Base-by-base conservation (phyloP, 1,284 basidiomycete genomes). In the Ustilago cynodontis region DNA sequence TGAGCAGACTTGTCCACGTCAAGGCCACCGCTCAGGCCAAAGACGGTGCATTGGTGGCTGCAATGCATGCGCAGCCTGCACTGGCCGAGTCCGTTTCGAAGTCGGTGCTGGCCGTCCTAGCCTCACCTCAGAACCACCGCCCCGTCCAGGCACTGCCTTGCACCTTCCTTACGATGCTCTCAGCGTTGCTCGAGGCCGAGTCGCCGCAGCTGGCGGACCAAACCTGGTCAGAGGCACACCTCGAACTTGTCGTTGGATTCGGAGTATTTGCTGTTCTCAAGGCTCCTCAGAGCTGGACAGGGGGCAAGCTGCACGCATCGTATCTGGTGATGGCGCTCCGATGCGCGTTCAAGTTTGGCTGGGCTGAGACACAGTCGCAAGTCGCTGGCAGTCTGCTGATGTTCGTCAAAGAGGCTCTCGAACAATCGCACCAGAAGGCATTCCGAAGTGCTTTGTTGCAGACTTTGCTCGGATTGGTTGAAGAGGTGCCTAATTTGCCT, bases 41-140 rank as follows among this genome's bases (percentile, higher is more conserved):
- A 39, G 70, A 72, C 43, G 70, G 60, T 18, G 70, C 70, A 26
- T 28, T 72, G 33, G 70, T 67, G 22, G 70, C 61, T 26, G 70
- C 70, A 2, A 56, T 72, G n/a, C 57, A 67, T 8, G 57, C 57
- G 3, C 53, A 60, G 18, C 57, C 70, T 1, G 39, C 31, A 20
- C 60, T 66, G 4, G 64, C 70, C 1, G 4, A n/a, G 18, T 59
- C 64, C 20, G 56, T 64, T 3, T 49, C 57, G 14, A 22, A 35
- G 11, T 50, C 56, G 9, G 10, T 67, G 3, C 45, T 52, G 20
- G 50, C 49, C 8, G 16, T 64, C 14, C 49, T 72, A 24, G 22
- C 6, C 14, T 4, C 22, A 22, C 49, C 22, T 45, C 31, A 14
- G n/a, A 22, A 28, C 24, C 0, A 37, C 7, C 16, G 14, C 6